Base-by-base conservation (phyloP, 805 yeast species). In the Tetrapisispora namnaoensis region DNA sequence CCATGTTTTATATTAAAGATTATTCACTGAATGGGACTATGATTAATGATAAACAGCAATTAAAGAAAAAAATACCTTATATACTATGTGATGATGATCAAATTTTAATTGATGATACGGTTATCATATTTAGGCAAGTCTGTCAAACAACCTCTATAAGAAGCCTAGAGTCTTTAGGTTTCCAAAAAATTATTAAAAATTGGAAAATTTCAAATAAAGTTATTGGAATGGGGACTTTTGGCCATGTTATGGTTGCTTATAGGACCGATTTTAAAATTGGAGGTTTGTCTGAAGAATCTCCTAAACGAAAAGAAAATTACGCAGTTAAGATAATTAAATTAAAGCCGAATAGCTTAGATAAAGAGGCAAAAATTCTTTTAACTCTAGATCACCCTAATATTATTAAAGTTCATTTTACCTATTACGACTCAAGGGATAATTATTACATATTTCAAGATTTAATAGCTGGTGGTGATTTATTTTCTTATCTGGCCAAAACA, bases 201-300 rank as follows among this genome's bases (percentile, higher is more conserved):
- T 79, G 84, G 84, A 48, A 46, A 3, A 63, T 78, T 4, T 55
- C 70, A 2, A 57, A 73, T 3, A 66, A 66, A 28, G 54, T 74
- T 4, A 58, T 79, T 28, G 84, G 84, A 0, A 64, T 66, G 46
- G 85, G 85, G 1, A 74, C 83, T 0, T 80, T 78, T 68, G 85
- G 86, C 1, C 70, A 71, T 47, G 83, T 78, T 10, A 44, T 63
- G 37, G 55, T 56, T 17, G 53, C 55, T 16, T 44, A 53, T 24
- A 50, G 50, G 24, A 37, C 36, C 6, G 6, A 35, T 11, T 34
- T 4, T 18, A 16, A 16, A 17, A 21, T 10, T 17, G 39, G 16
- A 13, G 16, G 24, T 16, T 14, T 10, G 6, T 16, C 17, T 24
- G 3, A 32, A 5, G 35, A 13, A 4, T 18, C 27, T 10, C 16